Conservation (phyloP, 208 protist genomes). For the Naegleria gruberi region DNA sequence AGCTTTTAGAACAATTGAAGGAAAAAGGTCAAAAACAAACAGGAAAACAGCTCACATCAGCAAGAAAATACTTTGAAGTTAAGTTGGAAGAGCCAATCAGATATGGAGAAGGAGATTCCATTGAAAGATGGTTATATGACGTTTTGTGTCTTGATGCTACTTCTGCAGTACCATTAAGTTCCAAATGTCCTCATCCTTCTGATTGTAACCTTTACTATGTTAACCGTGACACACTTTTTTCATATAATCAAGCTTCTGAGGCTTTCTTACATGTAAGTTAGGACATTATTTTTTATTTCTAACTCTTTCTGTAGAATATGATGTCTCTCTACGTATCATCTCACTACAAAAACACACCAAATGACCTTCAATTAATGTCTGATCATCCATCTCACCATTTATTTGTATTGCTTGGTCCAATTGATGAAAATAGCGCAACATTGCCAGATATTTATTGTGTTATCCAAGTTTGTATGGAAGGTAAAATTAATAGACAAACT, state of each 20-base stretch:
- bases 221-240: constrained; percentile 97
- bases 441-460: constrained; percentile 94
- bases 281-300: constrained; percentile 45
- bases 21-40: constrained; percentile 43
- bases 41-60: constrained; percentile 14
- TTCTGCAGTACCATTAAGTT: constrained; percentile 44
- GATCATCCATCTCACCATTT: constrained; percentile 97
- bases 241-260: constrained; percentile 79
- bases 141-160: constrained; percentile 95
- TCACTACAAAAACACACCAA: constrained; percentile 99
- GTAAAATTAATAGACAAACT: constrained; percentile 75
- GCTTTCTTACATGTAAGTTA: constrained; percentile 43
- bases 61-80: constrained; percentile 81
- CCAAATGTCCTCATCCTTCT: constrained; percentile 75
- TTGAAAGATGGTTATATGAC: constrained; percentile 96
- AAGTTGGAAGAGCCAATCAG: constrained; percentile 93
- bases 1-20: constrained; percentile 95
- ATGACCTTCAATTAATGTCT: constrained; percentile 97
- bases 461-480: constrained; percentile 94
- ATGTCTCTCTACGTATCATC: constrained; percentile 87
- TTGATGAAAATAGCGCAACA: constrained; percentile 11
- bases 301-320: constrained; percentile 57
- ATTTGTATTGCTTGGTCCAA: constrained; percentile 88
- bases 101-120: constrained; percentile 84
- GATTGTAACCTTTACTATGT: constrained; percentile 95